A percentile compares a stretch with the other conserved stretches of the same genome.
Evolutionary conservation across 371 early-diverging fungal species (phyloP).

Genomic region (Dichotomocladium elegans): DNA sequence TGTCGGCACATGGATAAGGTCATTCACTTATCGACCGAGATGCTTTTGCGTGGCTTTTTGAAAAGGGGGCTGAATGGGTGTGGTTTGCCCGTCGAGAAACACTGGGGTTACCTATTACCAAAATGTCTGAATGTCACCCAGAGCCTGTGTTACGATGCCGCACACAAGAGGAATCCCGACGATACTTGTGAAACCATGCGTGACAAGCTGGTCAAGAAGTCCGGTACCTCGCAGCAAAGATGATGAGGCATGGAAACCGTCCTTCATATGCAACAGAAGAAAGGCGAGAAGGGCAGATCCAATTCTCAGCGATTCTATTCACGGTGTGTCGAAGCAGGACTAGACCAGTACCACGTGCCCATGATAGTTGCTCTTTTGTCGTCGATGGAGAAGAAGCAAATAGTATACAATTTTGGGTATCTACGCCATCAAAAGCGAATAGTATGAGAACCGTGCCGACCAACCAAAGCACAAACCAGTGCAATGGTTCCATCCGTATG

Average conservation of each 20-base stretch:
- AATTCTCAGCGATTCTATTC: neutral
- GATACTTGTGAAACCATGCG: neutral
- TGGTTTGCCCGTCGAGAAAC: neutral
- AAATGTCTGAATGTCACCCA: neutral
- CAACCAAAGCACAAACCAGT: too few species aligned
- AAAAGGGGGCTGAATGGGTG: neutral
- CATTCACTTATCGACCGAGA: neutral
- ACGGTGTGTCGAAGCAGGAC: neutral
- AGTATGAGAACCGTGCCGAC: neutral
- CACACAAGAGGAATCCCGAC: too few species aligned
- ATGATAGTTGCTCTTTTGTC: neutral
- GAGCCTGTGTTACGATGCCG: neutral
- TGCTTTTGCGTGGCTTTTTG: neutral
- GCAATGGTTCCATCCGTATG: too few species aligned
- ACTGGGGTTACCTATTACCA: neutral
- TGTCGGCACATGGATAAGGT: neutral
- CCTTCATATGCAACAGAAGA: constrained; percentile 1
- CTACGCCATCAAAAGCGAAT: neutral
- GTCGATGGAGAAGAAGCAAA: neutral
- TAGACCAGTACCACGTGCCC: neutral
- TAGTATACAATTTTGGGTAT: neutral
- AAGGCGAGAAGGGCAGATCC: neutral
- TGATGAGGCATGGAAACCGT: neutral
- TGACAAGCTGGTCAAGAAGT: neutral
- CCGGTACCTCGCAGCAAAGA: neutral